Conservation (phyloP, 2,329 filamentous ascomycete genomes). For the Paraconiothyrium sp. region DNA sequence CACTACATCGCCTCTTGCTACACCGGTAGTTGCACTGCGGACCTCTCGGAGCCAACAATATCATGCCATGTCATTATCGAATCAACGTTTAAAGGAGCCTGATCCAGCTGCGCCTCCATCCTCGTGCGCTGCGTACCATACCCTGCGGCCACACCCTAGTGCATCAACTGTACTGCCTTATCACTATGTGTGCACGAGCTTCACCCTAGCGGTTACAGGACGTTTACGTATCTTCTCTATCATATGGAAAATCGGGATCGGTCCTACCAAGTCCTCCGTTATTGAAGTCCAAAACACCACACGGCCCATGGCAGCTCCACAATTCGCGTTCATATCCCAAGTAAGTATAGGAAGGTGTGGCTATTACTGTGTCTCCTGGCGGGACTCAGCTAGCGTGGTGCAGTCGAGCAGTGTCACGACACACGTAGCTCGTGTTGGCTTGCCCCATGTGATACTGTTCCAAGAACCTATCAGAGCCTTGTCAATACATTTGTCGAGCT, state of each 20-base stretch:
- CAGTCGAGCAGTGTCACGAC: not conserved
- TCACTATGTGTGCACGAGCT: not conserved
- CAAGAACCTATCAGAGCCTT: too few species aligned
- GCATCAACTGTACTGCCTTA: not conserved
- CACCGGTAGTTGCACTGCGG: not conserved
- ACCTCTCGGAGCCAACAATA: not conserved
- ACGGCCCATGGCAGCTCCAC: not conserved
- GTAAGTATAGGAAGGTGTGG: not conserved
- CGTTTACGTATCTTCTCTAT: not conserved
- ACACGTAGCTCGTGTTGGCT: not conserved
- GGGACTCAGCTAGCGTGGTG: not conserved
- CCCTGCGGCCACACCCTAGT: not conserved
- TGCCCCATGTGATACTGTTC: not conserved
- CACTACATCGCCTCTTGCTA: slow-evolving; percentile 4
- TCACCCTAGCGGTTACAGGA: not conserved
- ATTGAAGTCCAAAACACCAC: not conserved
- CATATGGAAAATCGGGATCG: not conserved
- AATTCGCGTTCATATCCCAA: not conserved
- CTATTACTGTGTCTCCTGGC: not conserved
- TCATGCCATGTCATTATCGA: not conserved
- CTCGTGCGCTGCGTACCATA: not conserved
- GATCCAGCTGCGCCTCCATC: not conserved
- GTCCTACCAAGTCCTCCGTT: not conserved
- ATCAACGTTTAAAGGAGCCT: not conserved
- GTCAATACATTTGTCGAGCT: not conserved